These are phyloP conservation scores for Cornus controversa DNA, from an alignment of 148 eudicot species.

Conservation along the genomic window DNA sequence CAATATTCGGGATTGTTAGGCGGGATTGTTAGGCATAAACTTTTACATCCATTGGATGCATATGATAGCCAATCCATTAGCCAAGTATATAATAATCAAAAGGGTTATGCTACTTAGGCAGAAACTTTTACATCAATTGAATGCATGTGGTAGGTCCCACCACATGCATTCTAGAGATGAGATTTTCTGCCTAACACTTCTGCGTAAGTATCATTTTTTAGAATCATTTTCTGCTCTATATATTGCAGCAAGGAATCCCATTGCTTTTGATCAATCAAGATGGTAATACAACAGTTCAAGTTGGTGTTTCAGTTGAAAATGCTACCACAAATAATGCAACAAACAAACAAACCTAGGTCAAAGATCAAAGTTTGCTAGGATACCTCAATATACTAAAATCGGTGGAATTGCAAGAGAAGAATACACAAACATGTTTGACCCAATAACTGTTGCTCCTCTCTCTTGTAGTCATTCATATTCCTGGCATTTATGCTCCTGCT, in stretches of 20 bases:
- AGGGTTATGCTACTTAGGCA: too few species aligned
- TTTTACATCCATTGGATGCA: too few species aligned
- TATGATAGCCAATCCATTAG: too few species aligned
- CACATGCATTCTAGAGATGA: too few species aligned
- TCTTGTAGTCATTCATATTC: constrained; percentile 68
- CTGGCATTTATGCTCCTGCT: constrained; percentile 39
- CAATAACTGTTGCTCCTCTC: constrained; percentile 50
- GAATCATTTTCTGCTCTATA: too few species aligned
- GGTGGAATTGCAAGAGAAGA: constrained; percentile 47
- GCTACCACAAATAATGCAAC: constrained; percentile 19
- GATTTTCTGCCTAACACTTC: too few species aligned
- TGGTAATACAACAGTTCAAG: constrained; percentile 28
- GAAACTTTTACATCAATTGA: too few species aligned
- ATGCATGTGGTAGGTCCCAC: too few species aligned
- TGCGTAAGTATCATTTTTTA: too few species aligned
- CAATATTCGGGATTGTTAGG: too few species aligned
- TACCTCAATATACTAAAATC: background rate
- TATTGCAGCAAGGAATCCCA: constrained; percentile 60
- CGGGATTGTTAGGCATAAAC: too few species aligned
- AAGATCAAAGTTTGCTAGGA: constrained; percentile 22
- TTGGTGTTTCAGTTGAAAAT: constrained; percentile 38
- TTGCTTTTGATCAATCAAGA: constrained; percentile 69
- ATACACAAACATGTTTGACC: constrained; percentile 39
- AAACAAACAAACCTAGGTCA: constrained; percentile 15
- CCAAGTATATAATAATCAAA: too few species aligned